Evolutionary conservation across 441 rosid genomes (phyloP).

Genomic region (Euphorbia schlechtendalii): DNA sequence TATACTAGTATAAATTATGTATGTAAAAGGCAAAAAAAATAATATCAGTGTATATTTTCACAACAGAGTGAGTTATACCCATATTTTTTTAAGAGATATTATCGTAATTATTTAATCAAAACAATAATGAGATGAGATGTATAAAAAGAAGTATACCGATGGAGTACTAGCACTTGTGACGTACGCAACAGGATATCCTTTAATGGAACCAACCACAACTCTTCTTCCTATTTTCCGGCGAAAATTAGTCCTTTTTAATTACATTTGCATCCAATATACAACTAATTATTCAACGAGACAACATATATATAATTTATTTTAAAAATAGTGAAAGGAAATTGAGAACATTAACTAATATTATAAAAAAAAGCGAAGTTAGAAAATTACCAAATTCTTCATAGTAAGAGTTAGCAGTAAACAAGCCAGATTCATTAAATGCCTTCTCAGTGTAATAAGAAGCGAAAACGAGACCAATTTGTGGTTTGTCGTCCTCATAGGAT

Average conservation of each 20-base stretch:
- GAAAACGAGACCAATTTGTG: background rate
- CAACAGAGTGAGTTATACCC: too few relatives aligned
- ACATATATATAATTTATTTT: too few relatives aligned
- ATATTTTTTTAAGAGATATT: too few relatives aligned
- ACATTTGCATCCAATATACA: too few relatives aligned
- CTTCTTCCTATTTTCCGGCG: constrained; percentile 8
- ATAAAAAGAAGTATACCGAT: background rate
- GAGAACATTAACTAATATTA: background rate
- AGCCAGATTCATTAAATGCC: constrained; percentile 7
- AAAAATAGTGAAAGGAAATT: too few relatives aligned
- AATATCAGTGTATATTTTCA: too few relatives aligned
- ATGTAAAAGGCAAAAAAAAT: too few relatives aligned
- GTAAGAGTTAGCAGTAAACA: background rate
- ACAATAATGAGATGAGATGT: too few relatives aligned
- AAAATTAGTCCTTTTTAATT: background rate
- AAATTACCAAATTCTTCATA: background rate
- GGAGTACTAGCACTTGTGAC: constrained; percentile 1
- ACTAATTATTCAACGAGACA: too few relatives aligned
- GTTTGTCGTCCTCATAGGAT: background rate
- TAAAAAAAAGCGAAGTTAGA: background rate
- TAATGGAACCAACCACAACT: background rate
- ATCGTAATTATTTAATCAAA: too few relatives aligned
- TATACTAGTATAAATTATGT: too few relatives aligned
- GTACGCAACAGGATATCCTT: constrained; percentile 1
- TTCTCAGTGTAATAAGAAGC: background rate